These are phyloP conservation scores for Cymodocea nodosa DNA, from an alignment of 116 monocot genomes.

Conservation along the genomic window DNA sequence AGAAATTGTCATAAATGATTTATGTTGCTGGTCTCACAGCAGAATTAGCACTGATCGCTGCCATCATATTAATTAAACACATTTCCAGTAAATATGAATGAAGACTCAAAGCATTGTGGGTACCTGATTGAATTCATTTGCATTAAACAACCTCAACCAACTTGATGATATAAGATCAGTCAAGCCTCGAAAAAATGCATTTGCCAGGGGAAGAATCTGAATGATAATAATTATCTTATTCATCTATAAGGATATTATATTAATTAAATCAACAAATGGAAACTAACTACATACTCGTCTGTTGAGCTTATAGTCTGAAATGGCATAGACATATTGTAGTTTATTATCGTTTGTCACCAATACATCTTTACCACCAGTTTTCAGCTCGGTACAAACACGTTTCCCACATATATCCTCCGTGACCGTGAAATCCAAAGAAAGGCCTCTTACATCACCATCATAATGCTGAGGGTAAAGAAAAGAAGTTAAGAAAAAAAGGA, in stretches of 20 bases:
- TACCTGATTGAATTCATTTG: conserved; percentile 99
- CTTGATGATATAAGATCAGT: conserved; percentile 80
- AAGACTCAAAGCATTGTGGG: not conserved
- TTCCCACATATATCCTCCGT: conserved; percentile 70
- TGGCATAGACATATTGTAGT: conserved; percentile 82
- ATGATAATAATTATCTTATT: conserved; percentile 12
- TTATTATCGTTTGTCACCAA: conserved; percentile 82
- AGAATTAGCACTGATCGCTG: too few species aligned
- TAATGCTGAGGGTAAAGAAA: conserved; percentile 35
- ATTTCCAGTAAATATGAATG: not conserved
- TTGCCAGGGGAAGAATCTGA: conserved; percentile 86
- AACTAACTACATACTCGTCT: conserved; percentile 35
- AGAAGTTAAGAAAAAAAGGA: not conserved
- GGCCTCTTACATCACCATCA: conserved; percentile 72
- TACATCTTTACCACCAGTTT: conserved; percentile 59
- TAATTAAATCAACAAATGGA: not conserved
- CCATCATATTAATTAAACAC: too few species aligned
- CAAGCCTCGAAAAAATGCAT: conserved; percentile 89
- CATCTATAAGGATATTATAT: not conserved
- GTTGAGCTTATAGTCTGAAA: conserved; percentile 90
- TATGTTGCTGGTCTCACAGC: too few species aligned
- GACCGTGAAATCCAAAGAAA: conserved; percentile 86
- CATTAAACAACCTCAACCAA: conserved; percentile 92
- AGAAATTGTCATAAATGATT: too few species aligned
- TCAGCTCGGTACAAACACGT: conserved; percentile 54